phyloP scores from a whole-genome alignment of 2,329 filamentous ascomycete genomes.

The Ophiosphaerella narmari region DNA sequence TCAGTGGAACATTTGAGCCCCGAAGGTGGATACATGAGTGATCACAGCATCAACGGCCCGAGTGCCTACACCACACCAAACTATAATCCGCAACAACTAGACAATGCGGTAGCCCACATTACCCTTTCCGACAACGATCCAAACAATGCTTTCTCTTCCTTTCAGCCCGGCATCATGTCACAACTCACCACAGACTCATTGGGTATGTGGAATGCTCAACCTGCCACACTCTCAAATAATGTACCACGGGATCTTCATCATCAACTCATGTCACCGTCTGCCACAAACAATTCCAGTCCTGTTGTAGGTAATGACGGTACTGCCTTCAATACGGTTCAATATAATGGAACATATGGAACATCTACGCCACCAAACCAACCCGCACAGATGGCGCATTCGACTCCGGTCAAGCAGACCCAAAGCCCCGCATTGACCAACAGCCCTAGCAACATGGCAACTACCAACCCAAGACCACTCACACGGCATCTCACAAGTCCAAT shows the following conservation, averaged over 20 bases:
- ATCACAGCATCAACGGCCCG: conserved; percentile 37
- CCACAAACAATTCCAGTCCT: conserved; percentile 45
- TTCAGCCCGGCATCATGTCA: conserved; percentile 32
- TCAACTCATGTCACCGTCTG: conserved; percentile 43
- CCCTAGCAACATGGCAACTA: conserved; percentile 33
- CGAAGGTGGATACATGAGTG: conserved; percentile 40
- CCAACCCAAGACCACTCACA: conserved; percentile 31
- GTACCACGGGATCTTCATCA: conserved; percentile 30
- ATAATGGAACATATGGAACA: conserved; percentile 18
- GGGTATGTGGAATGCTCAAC: conserved; percentile 39
- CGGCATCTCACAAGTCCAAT: conserved; percentile 46
- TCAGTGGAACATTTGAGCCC: conserved; percentile 47
- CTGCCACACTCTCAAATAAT: conserved; percentile 24
- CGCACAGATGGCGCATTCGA: conserved; percentile 27
- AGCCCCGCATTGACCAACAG: conserved; percentile 47
- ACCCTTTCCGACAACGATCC: conserved; percentile 33
- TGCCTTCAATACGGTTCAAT: conserved; percentile 22
- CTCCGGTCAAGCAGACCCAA: conserved; percentile 41
- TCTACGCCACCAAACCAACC: conserved; percentile 35
- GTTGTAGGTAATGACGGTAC: conserved; percentile 37
- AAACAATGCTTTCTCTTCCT: conserved; percentile 26
- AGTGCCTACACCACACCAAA: conserved; percentile 41
- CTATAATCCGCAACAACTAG: conserved; percentile 37
- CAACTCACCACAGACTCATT: conserved; percentile 32
- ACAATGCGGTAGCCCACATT: conserved; percentile 34